Percentiles rank a stretch among this genome's conserved stretches.
These are phyloP conservation scores for Ophiostoma sp. DNA, from an alignment of 2,329 filamentous ascomycete species.

Conservation along the genomic window DNA sequence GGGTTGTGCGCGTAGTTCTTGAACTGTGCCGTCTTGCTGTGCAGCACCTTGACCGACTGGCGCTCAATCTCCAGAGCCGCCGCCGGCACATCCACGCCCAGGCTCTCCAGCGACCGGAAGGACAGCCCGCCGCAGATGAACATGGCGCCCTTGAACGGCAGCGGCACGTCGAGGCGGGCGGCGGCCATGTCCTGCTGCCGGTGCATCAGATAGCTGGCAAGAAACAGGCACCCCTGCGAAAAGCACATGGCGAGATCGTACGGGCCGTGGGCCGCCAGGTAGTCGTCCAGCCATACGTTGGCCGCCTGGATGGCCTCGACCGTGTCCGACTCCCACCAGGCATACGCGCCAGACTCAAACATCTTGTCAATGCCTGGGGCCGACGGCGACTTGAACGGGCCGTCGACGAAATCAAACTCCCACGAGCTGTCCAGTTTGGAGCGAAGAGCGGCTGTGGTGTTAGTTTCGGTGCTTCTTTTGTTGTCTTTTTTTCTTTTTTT, in stretches of 20 bases:
- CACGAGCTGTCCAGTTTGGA: slow-evolving; percentile 33
- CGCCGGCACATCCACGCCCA: slow-evolving; percentile 35
- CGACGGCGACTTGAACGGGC: slow-evolving; percentile 32
- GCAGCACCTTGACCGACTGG: slow-evolving; percentile 30
- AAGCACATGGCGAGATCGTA: slow-evolving; percentile 38
- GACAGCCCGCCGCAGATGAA: slow-evolving; percentile 40
- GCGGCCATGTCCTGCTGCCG: slow-evolving; percentile 33
- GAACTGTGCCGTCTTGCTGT: slow-evolving; percentile 30
- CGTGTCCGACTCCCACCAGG: slow-evolving; percentile 33
- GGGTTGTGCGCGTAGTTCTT: slow-evolving; percentile 30
- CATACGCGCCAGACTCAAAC: slow-evolving; percentile 31
- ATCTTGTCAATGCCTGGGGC: slow-evolving; percentile 36
- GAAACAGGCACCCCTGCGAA: slow-evolving; percentile 38
- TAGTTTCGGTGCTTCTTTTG: too few species aligned
- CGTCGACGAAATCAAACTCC: slow-evolving; percentile 36
- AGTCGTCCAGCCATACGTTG: slow-evolving; percentile 35
- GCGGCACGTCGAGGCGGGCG: slow-evolving; percentile 24
- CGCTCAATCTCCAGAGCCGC: slow-evolving; percentile 33
- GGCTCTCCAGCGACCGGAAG: slow-evolving; percentile 34
- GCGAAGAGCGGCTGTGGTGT: slow-evolving; percentile 34
- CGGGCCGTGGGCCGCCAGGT: slow-evolving; percentile 34
- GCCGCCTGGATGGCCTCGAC: slow-evolving; percentile 34
- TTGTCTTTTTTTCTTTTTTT: neutral
- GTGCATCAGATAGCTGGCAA: slow-evolving; percentile 39
- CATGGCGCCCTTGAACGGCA: slow-evolving; percentile 38